These are phyloP conservation scores for Xylariaceae sp. DNA, from an alignment of 2,329 filamentous ascomycete species.

Conservation along the genomic window DNA sequence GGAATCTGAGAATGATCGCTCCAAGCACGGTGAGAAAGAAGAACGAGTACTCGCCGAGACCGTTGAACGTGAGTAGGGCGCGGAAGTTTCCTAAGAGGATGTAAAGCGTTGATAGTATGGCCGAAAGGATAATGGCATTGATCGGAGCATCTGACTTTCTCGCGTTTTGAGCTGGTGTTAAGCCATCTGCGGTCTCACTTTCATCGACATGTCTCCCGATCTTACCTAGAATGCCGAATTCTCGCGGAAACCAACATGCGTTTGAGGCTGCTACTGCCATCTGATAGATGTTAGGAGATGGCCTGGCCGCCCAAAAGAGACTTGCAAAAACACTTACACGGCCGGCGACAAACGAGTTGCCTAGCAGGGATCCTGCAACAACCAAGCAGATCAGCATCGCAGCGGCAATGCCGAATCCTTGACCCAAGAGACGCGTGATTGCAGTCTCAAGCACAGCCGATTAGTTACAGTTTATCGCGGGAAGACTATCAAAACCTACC, in stretches of 20 bases:
- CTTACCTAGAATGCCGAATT: conserved; percentile 45
- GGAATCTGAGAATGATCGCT: conserved; percentile 53
- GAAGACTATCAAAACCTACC: conserved; percentile 37
- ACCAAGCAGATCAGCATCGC: conserved; percentile 59
- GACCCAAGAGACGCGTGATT: conserved; percentile 53
- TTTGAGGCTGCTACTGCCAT: conserved; percentile 60
- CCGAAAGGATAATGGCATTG: conserved; percentile 52
- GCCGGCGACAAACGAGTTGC: conserved; percentile 61
- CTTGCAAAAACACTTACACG: conserved; percentile 28
- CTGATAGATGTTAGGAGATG: too few species aligned
- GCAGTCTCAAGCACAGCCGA: conserved; percentile 42
- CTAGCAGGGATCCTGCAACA: conserved; percentile 59
- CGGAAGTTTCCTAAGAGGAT: conserved; percentile 61
- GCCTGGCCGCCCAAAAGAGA: too few species aligned
- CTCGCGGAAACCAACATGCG: conserved; percentile 47
- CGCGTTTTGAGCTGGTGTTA: background rate
- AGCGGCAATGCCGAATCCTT: conserved; percentile 50
- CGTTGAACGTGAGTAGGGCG: conserved; percentile 59
- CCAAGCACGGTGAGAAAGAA: conserved; percentile 63
- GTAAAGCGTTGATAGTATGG: conserved; percentile 52
- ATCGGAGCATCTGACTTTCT: conserved; percentile 48
- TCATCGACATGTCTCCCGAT: conserved; percentile 31
- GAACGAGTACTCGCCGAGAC: conserved; percentile 60
- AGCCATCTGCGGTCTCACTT: conserved; percentile 3
- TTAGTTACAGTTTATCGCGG: background rate